phyloP scores from a whole-genome alignment of 2,329 filamentous ascomycete species.

The Trichoderma afroharzianum region DNA sequence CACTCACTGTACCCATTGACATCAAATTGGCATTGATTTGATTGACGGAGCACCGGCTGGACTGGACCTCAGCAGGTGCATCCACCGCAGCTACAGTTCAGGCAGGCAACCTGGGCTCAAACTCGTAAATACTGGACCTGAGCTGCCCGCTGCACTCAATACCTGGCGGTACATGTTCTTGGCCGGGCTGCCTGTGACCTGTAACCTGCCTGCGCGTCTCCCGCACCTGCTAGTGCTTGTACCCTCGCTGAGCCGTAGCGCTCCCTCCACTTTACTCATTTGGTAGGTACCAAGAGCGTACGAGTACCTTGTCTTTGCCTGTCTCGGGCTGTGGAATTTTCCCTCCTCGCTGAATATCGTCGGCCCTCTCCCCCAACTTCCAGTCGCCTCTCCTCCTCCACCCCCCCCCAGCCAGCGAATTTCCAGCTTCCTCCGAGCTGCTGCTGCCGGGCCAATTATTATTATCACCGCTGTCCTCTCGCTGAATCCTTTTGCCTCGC shows the following conservation, averaged over 20 bases:
- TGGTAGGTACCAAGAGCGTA: constrained; percentile 6
- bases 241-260: constrained; percentile 15
- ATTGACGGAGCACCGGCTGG: background rate
- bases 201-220: constrained; percentile 1
- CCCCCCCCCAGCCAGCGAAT: constrained; percentile 3
- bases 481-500: background rate
- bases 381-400: constrained; percentile 3
- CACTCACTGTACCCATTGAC: background rate
- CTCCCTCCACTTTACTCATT: constrained; percentile 12
- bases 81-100: background rate
- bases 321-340: constrained; percentile 16
- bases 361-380: constrained; percentile 10
- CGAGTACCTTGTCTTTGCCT: constrained; percentile 5
- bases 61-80: background rate
- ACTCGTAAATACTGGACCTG: background rate
- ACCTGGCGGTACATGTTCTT: background rate
- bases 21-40: background rate
- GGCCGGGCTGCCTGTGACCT: background rate
- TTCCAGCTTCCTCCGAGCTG: background rate
- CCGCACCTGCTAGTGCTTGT: background rate
- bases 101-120: background rate
- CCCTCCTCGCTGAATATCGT: constrained; percentile 15
- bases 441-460: constrained; percentile 11
- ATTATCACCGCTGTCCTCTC: background rate
- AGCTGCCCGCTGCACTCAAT: background rate